phyloP scores from a whole-genome alignment of 2,329 filamentous ascomycete genomes.

The Colletotrichum theobromicola region DNA sequence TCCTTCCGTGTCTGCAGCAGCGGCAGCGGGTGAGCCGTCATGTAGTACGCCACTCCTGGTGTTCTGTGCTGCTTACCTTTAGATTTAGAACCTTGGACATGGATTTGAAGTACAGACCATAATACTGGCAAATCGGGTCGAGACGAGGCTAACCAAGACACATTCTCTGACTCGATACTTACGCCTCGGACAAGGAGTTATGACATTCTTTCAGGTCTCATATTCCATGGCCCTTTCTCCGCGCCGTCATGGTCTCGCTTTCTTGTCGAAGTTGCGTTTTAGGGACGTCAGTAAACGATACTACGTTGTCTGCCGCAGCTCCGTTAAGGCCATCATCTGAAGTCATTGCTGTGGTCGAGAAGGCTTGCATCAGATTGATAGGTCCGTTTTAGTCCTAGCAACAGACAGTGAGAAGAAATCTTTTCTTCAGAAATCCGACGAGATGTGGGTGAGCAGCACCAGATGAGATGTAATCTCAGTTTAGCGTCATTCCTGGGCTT shows the following conservation, averaged over 20 bases:
- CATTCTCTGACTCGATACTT: conserved; percentile 36
- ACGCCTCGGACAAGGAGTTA: conserved; percentile 32
- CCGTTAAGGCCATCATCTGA: conserved; percentile 27
- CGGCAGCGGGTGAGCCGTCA: not conserved
- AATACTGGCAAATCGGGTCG: rapidly evolving
- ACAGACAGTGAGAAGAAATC: not conserved
- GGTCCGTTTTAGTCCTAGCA: not conserved
- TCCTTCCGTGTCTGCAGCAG: not conserved
- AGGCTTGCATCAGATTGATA: not conserved
- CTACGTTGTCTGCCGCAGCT: conserved; percentile 43
- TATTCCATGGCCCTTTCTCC: conserved; percentile 41
- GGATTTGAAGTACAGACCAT: not conserved
- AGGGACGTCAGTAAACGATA: conserved; percentile 41
- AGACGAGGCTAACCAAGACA: conserved; percentile 27
- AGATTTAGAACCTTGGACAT: too few species aligned
- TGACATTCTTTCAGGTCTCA: conserved; percentile 31
- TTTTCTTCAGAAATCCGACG: too few species aligned
- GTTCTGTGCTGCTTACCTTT: not conserved
- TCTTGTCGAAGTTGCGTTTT: conserved; percentile 42
- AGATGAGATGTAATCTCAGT: not conserved
- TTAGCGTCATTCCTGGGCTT: not conserved
- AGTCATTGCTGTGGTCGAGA: not conserved
- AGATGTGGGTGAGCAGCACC: not conserved
- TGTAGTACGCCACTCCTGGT: not conserved
- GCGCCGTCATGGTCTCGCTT: conserved; percentile 38